Evolutionary conservation across 352 stramenopile genomes (phyloP).

Genomic region (Pythium apleroticum): DNA sequence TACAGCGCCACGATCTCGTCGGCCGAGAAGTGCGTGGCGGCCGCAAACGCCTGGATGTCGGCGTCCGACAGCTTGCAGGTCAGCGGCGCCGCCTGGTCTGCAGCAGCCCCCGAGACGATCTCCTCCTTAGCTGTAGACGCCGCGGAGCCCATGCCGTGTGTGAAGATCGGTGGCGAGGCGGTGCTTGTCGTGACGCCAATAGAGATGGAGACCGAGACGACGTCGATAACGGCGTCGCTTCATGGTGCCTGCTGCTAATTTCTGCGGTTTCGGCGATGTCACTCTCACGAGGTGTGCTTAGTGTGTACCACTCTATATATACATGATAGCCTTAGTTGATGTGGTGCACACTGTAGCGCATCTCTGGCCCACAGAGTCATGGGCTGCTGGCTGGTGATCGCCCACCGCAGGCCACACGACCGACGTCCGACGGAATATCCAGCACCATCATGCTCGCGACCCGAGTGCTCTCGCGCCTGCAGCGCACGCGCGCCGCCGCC

Average conservation of each 20-base stretch:
- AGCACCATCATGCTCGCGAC: conserved; percentile 51
- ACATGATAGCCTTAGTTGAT: background rate
- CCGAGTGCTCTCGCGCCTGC: conserved; percentile 50
- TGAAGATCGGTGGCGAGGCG: background rate
- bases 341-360: conserved; percentile 26
- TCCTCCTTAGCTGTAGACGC: conserved; percentile 64
- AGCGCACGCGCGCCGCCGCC: conserved; percentile 23
- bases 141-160: conserved; percentile 45
- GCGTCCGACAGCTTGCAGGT: conserved; percentile 55
- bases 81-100: conserved; percentile 26
- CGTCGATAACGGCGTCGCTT: background rate
- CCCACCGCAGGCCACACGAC: conserved; percentile 8
- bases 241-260: background rate
- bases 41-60: conserved; percentile 42
- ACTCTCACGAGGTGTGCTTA: background rate
- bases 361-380: conserved; percentile 8
- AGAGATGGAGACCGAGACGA: background rate
- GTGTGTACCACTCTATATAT: background rate
- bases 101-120: conserved; percentile 13
- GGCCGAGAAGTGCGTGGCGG: conserved; percentile 48
- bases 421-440: conserved; percentile 14
- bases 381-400: conserved; percentile 20
- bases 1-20: conserved; percentile 64
- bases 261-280: background rate
- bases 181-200: background rate